A percentile compares a stretch with the other conserved stretches of the same genome.
These are phyloP conservation scores for Paramecium tetraurelia DNA, from an alignment of 73 alveolate genomes.

Conservation along the genomic window DNA sequence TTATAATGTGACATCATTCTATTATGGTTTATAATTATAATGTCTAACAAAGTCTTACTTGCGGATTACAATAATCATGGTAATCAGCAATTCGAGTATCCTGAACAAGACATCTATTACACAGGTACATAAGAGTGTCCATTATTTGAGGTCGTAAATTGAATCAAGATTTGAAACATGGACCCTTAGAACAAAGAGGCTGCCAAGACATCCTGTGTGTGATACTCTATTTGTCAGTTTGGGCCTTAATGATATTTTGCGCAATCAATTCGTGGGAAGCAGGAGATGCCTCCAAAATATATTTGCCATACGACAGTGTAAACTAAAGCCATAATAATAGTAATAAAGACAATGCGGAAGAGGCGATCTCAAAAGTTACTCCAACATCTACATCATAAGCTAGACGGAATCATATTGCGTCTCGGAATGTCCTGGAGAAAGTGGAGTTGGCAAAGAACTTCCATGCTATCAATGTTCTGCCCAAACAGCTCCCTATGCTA, in stretches of 20 bases:
- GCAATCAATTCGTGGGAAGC: background rate
- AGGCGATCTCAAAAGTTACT: background rate
- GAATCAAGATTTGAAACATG: background rate
- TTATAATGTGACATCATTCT: background rate
- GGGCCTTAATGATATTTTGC: slow-evolving; percentile 37
- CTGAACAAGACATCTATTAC: background rate
- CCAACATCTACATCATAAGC: background rate
- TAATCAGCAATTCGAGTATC: background rate
- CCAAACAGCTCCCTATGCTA: background rate
- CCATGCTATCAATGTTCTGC: background rate
- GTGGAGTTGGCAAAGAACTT: background rate
- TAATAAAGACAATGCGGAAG: background rate
- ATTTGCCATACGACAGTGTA: slow-evolving; percentile 28
- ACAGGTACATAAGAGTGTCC: background rate
- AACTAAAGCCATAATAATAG: background rate
- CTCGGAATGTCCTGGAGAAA: slow-evolving; percentile 11
- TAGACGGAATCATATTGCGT: background rate
- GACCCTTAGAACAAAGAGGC: background rate
- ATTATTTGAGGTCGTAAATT: background rate
- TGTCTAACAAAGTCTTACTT: background rate
- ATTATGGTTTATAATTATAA: background rate
- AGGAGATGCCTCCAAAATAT: background rate
- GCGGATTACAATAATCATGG: background rate
- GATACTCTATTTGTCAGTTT: background rate
- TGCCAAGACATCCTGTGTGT: background rate